Conservation (phyloP, 2,329 filamentous ascomycete genomes). For the Shiraia bambusicola region DNA sequence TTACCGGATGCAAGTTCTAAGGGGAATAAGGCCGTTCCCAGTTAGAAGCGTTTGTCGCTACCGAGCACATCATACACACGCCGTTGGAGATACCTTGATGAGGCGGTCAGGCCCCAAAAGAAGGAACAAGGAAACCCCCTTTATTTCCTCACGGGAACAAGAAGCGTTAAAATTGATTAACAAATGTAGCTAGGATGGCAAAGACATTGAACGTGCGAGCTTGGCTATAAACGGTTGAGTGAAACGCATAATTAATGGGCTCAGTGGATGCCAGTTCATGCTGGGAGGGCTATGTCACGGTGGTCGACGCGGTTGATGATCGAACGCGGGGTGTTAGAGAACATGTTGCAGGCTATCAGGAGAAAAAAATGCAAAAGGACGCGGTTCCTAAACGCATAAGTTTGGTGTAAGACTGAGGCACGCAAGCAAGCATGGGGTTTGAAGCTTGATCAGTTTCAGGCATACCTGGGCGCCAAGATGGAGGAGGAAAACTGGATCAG, state of each 20-base stretch:
- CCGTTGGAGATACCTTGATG: constrained; percentile 34
- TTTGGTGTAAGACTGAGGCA: constrained; percentile 36
- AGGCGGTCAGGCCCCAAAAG: constrained; percentile 20
- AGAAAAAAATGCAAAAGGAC: constrained; percentile 20
- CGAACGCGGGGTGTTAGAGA: constrained; percentile 40
- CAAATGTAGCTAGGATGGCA: constrained; percentile 16
- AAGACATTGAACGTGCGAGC: constrained; percentile 16
- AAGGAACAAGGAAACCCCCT: constrained; percentile 20
- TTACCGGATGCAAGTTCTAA: constrained; percentile 12
- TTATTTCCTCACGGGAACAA: constrained; percentile 32
- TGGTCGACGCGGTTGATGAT: constrained; percentile 23
- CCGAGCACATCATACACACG: constrained; percentile 37
- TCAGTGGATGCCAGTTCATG: constrained; percentile 21
- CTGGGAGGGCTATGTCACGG: constrained; percentile 20
- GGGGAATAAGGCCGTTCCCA: constrained; percentile 15
- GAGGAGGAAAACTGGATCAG: background rate
- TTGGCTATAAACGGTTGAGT: constrained; percentile 35
- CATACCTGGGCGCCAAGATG: constrained; percentile 9
- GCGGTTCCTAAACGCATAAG: constrained; percentile 41
- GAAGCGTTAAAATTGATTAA: constrained; percentile 22
- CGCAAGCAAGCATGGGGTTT: constrained; percentile 21
- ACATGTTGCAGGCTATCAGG: constrained; percentile 35
- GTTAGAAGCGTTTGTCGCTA: constrained; percentile 24
- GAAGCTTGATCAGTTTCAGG: constrained; percentile 41
- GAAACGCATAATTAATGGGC: constrained; percentile 34